phyloP scores from a whole-genome alignment of 2,329 filamentous ascomycete species.

The Clonostachys rhizophaga region DNA sequence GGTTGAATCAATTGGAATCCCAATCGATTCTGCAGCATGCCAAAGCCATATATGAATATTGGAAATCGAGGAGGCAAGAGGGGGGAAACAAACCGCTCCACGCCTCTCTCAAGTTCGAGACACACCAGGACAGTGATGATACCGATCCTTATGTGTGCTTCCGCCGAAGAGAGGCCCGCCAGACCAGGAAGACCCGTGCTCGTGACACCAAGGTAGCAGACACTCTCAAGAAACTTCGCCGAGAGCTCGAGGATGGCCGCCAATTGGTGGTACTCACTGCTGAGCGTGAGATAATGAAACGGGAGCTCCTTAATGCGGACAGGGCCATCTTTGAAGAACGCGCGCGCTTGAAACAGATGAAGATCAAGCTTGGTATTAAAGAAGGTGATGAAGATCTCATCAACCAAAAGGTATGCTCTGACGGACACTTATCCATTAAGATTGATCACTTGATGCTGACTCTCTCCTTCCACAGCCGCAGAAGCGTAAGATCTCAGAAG shows the following conservation, averaged over 20 bases:
- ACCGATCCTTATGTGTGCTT: slow-evolving; percentile 98
- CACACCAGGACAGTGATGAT: slow-evolving; percentile 89
- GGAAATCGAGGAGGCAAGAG: slow-evolving; percentile 67
- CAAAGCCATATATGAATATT: slow-evolving; percentile 84
- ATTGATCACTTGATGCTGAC: slow-evolving; percentile 22
- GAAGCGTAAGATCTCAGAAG: slow-evolving; percentile 63
- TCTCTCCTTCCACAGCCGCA: slow-evolving; percentile 48
- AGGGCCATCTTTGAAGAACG: slow-evolving; percentile 80
- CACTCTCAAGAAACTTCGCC: slow-evolving; percentile 85
- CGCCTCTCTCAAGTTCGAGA: slow-evolving; percentile 86
- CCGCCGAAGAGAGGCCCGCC: slow-evolving; percentile 86
- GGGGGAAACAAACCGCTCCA: slow-evolving; percentile 70
- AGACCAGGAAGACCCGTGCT: slow-evolving; percentile 90
- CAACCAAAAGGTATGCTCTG: slow-evolving; percentile 75
- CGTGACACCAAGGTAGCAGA: slow-evolving; percentile 92
- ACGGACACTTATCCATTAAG: slow-evolving; percentile 7
- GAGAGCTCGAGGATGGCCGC: slow-evolving; percentile 85
- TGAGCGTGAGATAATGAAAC: slow-evolving; percentile 75
- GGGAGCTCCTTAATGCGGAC: slow-evolving; percentile 71
- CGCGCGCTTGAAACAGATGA: slow-evolving; percentile 77
- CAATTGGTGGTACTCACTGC: slow-evolving; percentile 73
- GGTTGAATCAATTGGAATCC: slow-evolving; percentile 48
- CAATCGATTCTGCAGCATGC: slow-evolving; percentile 52
- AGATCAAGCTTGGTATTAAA: slow-evolving; percentile 84
- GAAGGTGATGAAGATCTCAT: slow-evolving; percentile 90